Evolutionary conservation across 768 basidiomycete genomes (phyloP).

Genomic region (Lentinula lateritia): DNA sequence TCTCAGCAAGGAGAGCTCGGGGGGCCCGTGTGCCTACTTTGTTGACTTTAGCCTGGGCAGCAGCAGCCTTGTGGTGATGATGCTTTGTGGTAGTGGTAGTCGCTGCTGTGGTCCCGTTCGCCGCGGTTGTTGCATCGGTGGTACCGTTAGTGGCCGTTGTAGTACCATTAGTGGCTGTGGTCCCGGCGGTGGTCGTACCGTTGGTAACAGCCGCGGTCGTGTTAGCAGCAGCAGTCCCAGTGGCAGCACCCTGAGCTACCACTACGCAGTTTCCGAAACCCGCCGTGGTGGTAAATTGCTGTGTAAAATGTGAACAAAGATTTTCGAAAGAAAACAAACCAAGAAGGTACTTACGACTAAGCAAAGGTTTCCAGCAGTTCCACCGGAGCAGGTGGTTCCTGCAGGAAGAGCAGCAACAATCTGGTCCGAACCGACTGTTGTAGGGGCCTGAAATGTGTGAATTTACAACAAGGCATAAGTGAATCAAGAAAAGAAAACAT

Average conservation of each 20-base stretch:
- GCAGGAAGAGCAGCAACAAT: conserved; percentile 22
- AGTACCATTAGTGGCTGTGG: conserved; percentile 10
- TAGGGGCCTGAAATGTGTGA: conserved; percentile 14
- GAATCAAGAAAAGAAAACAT: neutral
- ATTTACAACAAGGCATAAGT: neutral
- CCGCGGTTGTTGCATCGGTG: neutral
- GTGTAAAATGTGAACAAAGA: neutral
- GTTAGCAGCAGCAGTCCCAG: conserved; percentile 6
- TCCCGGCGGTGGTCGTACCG: neutral
- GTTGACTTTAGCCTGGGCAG: neutral
- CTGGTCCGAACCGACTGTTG: conserved; percentile 14
- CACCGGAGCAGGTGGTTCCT: conserved; percentile 24
- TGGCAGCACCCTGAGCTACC: conserved; percentile 13
- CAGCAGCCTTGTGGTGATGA: neutral
- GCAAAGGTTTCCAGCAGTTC: conserved; percentile 15
- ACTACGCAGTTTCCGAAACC: conserved; percentile 33
- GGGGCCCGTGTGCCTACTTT: conserved; percentile 30
- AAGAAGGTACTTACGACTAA: neutral
- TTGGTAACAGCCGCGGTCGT: neutral
- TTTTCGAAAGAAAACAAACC: neutral
- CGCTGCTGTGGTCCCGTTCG: conserved; percentile 7
- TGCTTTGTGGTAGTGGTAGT: neutral
- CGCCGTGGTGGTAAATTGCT: conserved; percentile 21
- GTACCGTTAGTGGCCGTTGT: neutral
- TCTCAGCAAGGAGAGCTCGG: conserved; percentile 25